Evolutionary conservation across 2,329 filamentous ascomycete species (phyloP), one percentile per base, ranked within the genome.

Genomic region (Teratosphaeria pseudoeucalypti): DNA sequence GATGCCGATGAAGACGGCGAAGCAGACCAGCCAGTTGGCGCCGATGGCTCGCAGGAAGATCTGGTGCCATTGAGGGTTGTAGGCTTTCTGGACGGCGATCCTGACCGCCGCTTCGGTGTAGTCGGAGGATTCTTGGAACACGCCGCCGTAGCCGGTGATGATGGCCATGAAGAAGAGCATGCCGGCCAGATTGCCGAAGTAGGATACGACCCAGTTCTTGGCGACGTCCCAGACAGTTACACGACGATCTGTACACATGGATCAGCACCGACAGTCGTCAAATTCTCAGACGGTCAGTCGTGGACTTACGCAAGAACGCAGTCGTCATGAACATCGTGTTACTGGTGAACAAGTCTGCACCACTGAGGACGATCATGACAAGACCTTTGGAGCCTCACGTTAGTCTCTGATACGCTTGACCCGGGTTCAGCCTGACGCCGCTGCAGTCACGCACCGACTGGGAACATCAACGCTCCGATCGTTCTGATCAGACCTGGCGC

Each of bases 21-120:
- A 52, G 60, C 80, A 82, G 2, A 84, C 81, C 0, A 85, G 76
- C 81, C 81, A 84, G 69, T 83, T 83, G 64, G 67, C 68, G 5
- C 81, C 79, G 52, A 84, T 82, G 1, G 71, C 81, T 52, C 79
- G 75, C 0, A 84, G 69, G 65, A 84, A 82, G 55, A 84, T 79
- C 59, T 78, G 75, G 56, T 81, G 77, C 72, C 79, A 81, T 3
- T 74, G 64, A 0, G 81, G 80, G 0, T 68, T 73, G 12, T 81
- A 68, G 61, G 77, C 78, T 63, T 83, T 84, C n/a, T 74, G 73
- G 14, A 73, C 78, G 0, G 78, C 77, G 55, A 79, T 79, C 1
- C 71, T 68, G 23, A 80, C 73, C 1, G 76, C 77, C 57, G 78
- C 71, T 0, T 73, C 70, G 55, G 70, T 73, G 66, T 78, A 83